A percentile compares a stretch with the other conserved stretches of the same genome.
These are phyloP conservation scores for Candida endomychidarum DNA, from an alignment of 805 yeast genomes.

Conservation along the genomic window DNA sequence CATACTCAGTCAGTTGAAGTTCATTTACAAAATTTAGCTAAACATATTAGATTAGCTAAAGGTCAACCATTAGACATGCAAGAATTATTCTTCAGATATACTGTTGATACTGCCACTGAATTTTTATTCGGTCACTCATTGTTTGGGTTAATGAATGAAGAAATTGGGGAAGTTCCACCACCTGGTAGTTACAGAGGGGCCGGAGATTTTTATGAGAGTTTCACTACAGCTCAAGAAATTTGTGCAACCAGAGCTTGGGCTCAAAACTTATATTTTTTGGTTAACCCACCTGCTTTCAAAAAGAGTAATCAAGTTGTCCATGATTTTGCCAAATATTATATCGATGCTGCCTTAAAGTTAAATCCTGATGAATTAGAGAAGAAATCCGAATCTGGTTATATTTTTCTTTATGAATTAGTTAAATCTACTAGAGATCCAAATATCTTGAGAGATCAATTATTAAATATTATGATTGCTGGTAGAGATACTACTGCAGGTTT, in stretches of 20 bases:
- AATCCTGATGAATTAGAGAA: conserved; percentile 29
- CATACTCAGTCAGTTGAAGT: conserved; percentile 30
- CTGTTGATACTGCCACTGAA: conserved; percentile 39
- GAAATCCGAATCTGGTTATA: conserved; percentile 30
- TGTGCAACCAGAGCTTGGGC: conserved; percentile 34
- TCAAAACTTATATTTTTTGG: conserved; percentile 24
- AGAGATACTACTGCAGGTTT: conserved; percentile 41
- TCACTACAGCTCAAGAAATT: conserved; percentile 32
- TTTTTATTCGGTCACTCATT: conserved; percentile 38
- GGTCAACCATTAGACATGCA: conserved; percentile 31
- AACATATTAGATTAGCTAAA: conserved; percentile 21
- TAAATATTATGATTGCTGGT: conserved; percentile 42
- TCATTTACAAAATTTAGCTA: conserved; percentile 24
- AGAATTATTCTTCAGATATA: conserved; percentile 29
- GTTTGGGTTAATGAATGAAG: conserved; percentile 26
- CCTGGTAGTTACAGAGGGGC: conserved; percentile 18
- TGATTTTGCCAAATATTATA: conserved; percentile 30
- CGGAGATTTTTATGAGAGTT: conserved; percentile 24
- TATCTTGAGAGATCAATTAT: conserved; percentile 39
- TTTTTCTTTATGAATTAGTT: conserved; percentile 41
- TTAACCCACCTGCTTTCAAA: conserved; percentile 31
- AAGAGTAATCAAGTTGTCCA: conserved; percentile 31
- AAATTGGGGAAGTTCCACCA: conserved; percentile 27
- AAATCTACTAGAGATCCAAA: conserved; percentile 38
- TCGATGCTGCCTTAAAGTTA: conserved; percentile 29